These are phyloP conservation scores for Spiraea crenata DNA, from an alignment of 331 rosid species.

Conservation along the genomic window DNA sequence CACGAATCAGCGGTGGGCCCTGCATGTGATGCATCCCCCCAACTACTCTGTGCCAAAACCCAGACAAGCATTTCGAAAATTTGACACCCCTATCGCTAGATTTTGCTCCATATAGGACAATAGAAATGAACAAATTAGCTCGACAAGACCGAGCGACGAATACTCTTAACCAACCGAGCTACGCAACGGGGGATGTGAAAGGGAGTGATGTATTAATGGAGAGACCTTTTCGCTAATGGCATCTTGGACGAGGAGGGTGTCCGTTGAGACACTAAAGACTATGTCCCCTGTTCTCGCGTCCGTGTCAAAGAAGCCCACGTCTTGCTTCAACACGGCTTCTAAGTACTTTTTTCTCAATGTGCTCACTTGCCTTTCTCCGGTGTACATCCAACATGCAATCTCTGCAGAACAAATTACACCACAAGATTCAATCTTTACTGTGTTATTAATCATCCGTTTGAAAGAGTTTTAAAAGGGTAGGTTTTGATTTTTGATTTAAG, in stretches of 20 bases:
- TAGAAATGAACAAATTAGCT: not conserved
- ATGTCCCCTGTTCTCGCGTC: conserved; percentile 98
- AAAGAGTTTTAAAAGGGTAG: not conserved
- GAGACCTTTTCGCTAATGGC: conserved; percentile 96
- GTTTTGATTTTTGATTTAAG: not conserved
- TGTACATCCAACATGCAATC: conserved; percentile 98
- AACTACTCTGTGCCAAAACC: conserved; percentile 27
- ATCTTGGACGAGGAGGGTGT: conserved; percentile 93
- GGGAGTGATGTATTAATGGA: not conserved
- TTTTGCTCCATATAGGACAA: conserved; percentile 1
- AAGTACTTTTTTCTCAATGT: conserved; percentile 90
- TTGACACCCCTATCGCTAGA: conserved; percentile 18
- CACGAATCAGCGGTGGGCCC: conserved; percentile 29
- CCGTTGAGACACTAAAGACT: conserved; percentile 91
- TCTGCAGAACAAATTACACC: conserved; percentile 37
- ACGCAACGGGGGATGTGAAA: too few species aligned
- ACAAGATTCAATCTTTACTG: not conserved
- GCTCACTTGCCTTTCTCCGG: conserved; percentile 93
- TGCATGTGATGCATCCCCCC: conserved; percentile 27
- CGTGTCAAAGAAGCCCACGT: conserved; percentile 95
- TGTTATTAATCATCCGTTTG: not conserved
- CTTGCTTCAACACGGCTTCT: conserved; percentile 90
- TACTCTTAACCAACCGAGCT: too few species aligned
- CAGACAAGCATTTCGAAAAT: conserved; percentile 25
- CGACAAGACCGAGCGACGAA: too few species aligned